Evolutionary conservation across 768 basidiomycete species (phyloP).

Genomic region (Boletus coccyginus): DNA sequence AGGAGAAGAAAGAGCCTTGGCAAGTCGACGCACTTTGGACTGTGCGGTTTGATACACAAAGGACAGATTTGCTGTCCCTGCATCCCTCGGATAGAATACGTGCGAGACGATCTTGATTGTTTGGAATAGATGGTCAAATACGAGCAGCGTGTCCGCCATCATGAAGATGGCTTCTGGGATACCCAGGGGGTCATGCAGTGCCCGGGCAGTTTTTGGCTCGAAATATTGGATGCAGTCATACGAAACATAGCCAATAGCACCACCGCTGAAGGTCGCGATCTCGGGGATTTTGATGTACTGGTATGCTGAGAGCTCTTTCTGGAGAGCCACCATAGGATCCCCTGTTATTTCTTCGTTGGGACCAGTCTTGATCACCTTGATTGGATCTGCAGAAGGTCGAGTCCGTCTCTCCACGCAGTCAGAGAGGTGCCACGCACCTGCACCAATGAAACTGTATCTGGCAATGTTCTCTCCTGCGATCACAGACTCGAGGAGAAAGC

Average conservation of each 20-base stretch:
- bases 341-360: constrained; percentile 78
- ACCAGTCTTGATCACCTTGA: constrained; percentile 89
- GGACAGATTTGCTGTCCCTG: constrained; percentile 62
- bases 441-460: constrained; percentile 94
- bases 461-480: constrained; percentile 87
- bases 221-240: constrained; percentile 98
- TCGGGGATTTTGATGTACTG: constrained; percentile 90
- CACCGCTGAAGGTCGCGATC: constrained; percentile 93
- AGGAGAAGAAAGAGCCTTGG: constrained; percentile 56
- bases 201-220: constrained; percentile 85
- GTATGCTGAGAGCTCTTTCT: constrained; percentile 83
- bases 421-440: constrained; percentile 55
- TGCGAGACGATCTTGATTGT: constrained; percentile 95
- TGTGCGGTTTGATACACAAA: constrained; percentile 90
- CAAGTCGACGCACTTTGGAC: constrained; percentile 77
- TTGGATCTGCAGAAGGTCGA: constrained; percentile 61
- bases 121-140: constrained; percentile 97
- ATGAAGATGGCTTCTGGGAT: constrained; percentile 97
- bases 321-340: constrained; percentile 82
- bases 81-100: constrained; percentile 78
- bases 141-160: constrained; percentile 91
- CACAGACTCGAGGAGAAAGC: constrained; percentile 93
- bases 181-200: constrained; percentile 71
- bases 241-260: constrained; percentile 95
- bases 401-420: not conserved